These are phyloP conservation scores for Trametes cubensis DNA, from an alignment of 768 basidiomycete species.

Conservation along the genomic window DNA sequence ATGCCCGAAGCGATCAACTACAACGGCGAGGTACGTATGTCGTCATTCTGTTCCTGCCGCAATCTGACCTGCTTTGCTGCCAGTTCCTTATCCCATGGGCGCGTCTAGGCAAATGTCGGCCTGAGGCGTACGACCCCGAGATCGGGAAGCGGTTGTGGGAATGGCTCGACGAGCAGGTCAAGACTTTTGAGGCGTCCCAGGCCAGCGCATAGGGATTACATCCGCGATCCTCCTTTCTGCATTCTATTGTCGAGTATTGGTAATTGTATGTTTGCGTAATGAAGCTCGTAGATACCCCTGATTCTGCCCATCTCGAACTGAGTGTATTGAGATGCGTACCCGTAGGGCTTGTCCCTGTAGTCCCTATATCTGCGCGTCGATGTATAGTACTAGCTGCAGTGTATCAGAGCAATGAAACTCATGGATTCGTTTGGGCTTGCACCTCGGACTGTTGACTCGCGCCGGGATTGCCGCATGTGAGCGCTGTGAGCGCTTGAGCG, in stretches of 20 bases:
- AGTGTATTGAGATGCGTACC: too few relatives aligned
- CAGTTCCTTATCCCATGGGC: constrained; percentile 33
- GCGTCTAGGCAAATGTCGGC: constrained; percentile 26
- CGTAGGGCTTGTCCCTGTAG: too few relatives aligned
- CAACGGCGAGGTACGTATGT: constrained; percentile 45
- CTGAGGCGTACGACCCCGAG: constrained; percentile 27
- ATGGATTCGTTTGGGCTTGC: too few relatives aligned
- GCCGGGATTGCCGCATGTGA: too few relatives aligned
- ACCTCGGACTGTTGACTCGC: too few relatives aligned
- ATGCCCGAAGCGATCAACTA: constrained; percentile 40
- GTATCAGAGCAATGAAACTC: too few relatives aligned
- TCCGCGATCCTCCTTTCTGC: constrained; percentile 33
- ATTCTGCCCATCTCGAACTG: too few relatives aligned
- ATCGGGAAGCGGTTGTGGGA: constrained; percentile 28
- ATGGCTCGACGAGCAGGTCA: constrained; percentile 29
- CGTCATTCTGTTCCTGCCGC: background rate
- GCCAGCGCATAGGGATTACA: background rate
- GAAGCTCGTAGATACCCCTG: background rate
- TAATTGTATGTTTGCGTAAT: background rate
- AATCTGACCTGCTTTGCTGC: background rate
- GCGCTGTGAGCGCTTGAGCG: too few relatives aligned
- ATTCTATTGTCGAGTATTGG: constrained; percentile 39
- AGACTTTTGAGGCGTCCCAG: constrained; percentile 34
- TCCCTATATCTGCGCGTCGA: too few relatives aligned
- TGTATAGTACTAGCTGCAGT: too few relatives aligned